Base-by-base conservation (phyloP, 1,284 basidiomycete genomes). In the Dichomitus squalens region DNA sequence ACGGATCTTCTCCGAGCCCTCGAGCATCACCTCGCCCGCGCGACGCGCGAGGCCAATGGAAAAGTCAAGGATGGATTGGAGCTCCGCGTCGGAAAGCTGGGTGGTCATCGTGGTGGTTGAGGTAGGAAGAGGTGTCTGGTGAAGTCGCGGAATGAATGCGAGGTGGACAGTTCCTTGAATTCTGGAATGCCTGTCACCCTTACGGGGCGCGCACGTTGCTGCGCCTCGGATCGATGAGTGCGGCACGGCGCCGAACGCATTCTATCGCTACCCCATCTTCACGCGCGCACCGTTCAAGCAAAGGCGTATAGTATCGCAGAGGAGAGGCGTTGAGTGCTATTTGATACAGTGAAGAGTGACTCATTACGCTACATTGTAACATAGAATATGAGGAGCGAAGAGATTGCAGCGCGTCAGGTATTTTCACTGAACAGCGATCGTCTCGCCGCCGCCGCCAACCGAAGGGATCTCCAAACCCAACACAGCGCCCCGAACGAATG, bases 1-100 rank as follows among this genome's bases (percentile, higher is more conserved):
- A 7, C 81, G 83, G 66, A 92, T 92, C 27, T 85, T 87, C 48
- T 83, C 79, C 11, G 90, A 89, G 61, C 90, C 90, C 70, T 90
- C 81, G 4, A 90, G 75, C 55, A 93, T 90, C 53, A 92, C 72
- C 7, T 77, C 78, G n/a, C 89, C 90, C 1, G 90, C 88, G 54
- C 79, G 78, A 35, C 80, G 82, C 1, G 95, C 92, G 21, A 98
- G 82, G 38, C 76, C 71, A 63, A 87, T 80, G 3, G 92, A 86
- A 70, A 95, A 96, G 0, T 77, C 72, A 49, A 95, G 84, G 63
- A 94, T 84, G 2, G 78, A 74, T 58, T 84, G 77, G 27, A 94
- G 79, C 67, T 90, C 87, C 38, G 66, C 29, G 29, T 54, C 46
- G 4, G 59, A 53, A 34, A 61, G 57, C 23, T 43, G 48, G 36